A percentile compares a stretch with the other conserved stretches of the same genome.
Evolutionary conservation across 768 basidiomycete species (phyloP).

Genomic region (Russula sp.): DNA sequence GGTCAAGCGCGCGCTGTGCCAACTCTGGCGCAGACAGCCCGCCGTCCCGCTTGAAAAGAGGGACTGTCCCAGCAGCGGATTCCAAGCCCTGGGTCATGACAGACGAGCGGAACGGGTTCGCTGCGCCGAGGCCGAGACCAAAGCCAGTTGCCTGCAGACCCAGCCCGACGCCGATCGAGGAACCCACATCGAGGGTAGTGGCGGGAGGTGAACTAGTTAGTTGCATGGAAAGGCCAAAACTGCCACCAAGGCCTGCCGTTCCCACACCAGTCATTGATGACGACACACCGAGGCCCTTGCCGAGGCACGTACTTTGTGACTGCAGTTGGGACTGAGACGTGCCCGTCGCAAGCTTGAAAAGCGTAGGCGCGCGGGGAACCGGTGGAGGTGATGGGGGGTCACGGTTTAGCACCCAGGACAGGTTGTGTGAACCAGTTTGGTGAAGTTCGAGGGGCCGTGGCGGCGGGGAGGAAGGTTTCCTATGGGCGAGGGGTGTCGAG

Average conservation of each 20-base stretch:
- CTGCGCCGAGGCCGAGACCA: conserved; percentile 37
- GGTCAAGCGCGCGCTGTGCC: conserved; percentile 69
- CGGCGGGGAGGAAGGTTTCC: conserved; percentile 41
- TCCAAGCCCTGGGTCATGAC: conserved; percentile 39
- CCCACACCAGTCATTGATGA: conserved; percentile 15
- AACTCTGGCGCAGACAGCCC: conserved; percentile 59
- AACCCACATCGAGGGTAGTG: conserved; percentile 7
- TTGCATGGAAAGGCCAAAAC: conserved; percentile 26
- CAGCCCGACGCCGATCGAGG: conserved; percentile 37
- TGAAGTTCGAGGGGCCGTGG: conserved; percentile 76
- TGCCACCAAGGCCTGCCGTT: conserved; percentile 13
- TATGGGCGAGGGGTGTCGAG: conserved; percentile 63
- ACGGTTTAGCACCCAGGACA: conserved; percentile 83
- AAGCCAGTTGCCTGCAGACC: conserved; percentile 42
- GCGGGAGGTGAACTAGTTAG: conserved; percentile 25
- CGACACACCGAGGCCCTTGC: neutral
- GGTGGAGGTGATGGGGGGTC: conserved; percentile 53
- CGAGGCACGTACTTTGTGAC: conserved; percentile 16
- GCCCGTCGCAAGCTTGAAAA: conserved; percentile 60
- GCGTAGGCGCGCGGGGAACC: conserved; percentile 73
- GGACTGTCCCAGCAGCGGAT: no score
- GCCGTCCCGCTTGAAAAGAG: conserved; percentile 36
- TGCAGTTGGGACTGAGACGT: conserved; percentile 23
- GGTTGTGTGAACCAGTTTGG: conserved; percentile 92
- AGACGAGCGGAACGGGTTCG: conserved; percentile 46